These are phyloP conservation scores for Linum usitatissimum DNA, from an alignment of 345 rosid species.

Conservation along the genomic window DNA sequence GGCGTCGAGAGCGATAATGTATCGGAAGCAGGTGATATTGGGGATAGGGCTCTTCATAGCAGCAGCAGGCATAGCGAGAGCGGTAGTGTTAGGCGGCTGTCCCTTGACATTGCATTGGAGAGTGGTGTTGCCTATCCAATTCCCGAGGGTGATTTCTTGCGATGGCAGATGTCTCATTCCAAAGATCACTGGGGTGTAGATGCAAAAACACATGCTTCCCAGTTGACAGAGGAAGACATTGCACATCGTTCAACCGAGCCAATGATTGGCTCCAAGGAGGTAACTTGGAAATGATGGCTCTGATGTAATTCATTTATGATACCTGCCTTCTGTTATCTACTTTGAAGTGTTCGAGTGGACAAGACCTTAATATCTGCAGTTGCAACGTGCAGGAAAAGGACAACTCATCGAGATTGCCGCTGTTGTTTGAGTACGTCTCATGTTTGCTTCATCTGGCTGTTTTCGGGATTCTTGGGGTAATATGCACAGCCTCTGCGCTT, in stretches of 20 bases:
- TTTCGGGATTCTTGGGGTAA: conserved; percentile 80
- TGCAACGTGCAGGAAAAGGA: conserved; percentile 27
- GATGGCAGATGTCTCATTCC: conserved; percentile 14
- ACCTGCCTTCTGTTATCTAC: background rate
- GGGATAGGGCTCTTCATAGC: conserved; percentile 60
- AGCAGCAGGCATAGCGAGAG: conserved; percentile 28
- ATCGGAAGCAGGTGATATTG: conserved; percentile 88
- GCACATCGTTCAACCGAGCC: conserved; percentile 43
- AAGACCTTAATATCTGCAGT: background rate
- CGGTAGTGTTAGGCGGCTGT: conserved; percentile 24
- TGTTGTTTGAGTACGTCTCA: conserved; percentile 38
- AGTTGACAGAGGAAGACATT: conserved; percentile 27
- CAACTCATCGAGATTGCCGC: conserved; percentile 24
- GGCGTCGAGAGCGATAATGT: conserved; percentile 45
- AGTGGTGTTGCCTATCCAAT: conserved; percentile 21
- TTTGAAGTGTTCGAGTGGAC: background rate
- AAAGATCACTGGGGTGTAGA: conserved; percentile 19
- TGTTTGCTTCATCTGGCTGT: conserved; percentile 52
- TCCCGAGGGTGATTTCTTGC: conserved; percentile 20
- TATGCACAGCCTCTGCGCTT: background rate
- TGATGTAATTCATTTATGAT: background rate
- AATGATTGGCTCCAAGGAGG: conserved; percentile 22
- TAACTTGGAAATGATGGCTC: conserved; percentile 20
- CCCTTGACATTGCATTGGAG: conserved; percentile 32
- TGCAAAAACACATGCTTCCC: conserved; percentile 22